phyloP scores from a whole-genome alignment of 441 rosid species.

The Gossypium schwendimanii region DNA sequence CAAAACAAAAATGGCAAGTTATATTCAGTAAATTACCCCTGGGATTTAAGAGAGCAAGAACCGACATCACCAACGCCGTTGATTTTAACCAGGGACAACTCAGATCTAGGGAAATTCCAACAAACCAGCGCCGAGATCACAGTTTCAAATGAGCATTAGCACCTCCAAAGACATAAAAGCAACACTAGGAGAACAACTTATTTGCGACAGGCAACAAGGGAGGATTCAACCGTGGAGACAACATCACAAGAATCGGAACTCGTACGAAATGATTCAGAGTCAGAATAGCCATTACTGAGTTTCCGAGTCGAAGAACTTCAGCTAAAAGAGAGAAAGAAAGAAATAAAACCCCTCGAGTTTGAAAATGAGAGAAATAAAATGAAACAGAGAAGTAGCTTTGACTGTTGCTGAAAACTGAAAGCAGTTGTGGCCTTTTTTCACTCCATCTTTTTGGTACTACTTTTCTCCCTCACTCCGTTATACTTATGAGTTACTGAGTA shows the following conservation, averaged over 20 bases:
- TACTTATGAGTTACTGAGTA: too few relatives aligned
- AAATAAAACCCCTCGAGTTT: neutral
- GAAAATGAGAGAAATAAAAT: neutral
- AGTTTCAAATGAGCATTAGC: constrained; percentile 16
- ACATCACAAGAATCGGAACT: constrained; percentile 22
- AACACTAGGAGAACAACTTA: constrained; percentile 28
- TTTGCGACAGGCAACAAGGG: constrained; percentile 26
- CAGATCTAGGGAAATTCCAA: constrained; percentile 43
- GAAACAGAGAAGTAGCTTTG: constrained; percentile 2
- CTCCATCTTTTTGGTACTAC: constrained; percentile 16
- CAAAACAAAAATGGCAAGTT: neutral
- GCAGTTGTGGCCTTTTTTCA: constrained; percentile 26
- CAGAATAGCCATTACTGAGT: constrained; percentile 32
- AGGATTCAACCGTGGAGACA: constrained; percentile 25
- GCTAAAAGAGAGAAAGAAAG: neutral
- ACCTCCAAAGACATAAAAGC: neutral
- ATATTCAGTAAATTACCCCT: constrained; percentile 25
- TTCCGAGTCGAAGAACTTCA: constrained; percentile 15
- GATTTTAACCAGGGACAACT: constrained; percentile 12
- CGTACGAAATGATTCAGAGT: constrained; percentile 22
- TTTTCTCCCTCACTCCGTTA: constrained; percentile 16
- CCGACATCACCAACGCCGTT: constrained; percentile 56
- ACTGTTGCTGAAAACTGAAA: constrained; percentile 29
- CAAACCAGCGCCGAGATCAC: constrained; percentile 35
- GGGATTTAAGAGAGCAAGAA: constrained; percentile 24